A percentile compares a stretch with the other conserved stretches of the same genome.
Conservation (phyloP, 495 filamentous ascomycete species). For the Lindgomyces ingoldianus region DNA sequence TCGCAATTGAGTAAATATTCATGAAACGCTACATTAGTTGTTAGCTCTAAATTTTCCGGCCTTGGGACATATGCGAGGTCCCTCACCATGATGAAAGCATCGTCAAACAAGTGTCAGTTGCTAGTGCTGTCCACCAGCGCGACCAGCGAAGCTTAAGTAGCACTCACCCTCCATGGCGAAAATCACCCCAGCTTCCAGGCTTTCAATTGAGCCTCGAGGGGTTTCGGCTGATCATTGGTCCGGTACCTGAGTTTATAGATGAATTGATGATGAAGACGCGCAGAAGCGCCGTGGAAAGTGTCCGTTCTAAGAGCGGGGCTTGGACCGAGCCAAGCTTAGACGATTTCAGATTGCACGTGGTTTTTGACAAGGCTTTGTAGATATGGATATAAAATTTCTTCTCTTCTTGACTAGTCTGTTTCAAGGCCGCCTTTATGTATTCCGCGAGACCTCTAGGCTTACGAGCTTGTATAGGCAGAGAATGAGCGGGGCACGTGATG, state of each 20-base stretch:
- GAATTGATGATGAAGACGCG: not conserved
- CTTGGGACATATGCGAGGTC: not conserved
- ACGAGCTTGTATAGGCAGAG: too few species aligned
- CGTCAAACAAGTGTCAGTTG: not conserved
- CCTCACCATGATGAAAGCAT: not conserved
- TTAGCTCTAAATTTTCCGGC: not conserved
- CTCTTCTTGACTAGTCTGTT: too few species aligned
- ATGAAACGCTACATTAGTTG: not conserved
- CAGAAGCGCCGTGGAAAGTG: too few species aligned
- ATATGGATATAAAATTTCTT: too few species aligned
- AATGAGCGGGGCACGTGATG: too few species aligned
- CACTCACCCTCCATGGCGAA: not conserved
- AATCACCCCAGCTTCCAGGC: not conserved
- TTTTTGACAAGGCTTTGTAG: too few species aligned
- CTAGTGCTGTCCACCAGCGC: not conserved
- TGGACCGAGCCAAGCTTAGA: too few species aligned
- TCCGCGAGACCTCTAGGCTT: too few species aligned
- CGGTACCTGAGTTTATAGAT: not conserved
- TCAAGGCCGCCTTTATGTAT: too few species aligned
- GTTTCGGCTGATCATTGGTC: not conserved
- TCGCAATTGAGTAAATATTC: not conserved
- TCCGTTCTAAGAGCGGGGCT: too few species aligned
- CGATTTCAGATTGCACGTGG: too few species aligned
- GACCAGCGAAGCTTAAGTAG: not conserved
- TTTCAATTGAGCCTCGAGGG: not conserved